Conservation (phyloP, 805 yeast genomes). For the Hanseniaspora meyeri region DNA sequence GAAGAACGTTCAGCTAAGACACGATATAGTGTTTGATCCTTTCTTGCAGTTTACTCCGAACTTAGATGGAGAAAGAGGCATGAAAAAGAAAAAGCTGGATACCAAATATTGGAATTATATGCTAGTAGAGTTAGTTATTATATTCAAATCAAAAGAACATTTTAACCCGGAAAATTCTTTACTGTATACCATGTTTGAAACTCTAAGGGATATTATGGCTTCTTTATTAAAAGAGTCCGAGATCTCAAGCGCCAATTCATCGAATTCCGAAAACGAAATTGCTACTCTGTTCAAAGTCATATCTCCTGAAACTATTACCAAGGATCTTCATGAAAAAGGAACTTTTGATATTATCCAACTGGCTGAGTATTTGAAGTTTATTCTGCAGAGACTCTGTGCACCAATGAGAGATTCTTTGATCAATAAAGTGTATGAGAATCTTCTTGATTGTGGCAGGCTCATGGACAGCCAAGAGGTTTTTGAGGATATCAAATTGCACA, state of each 20-base stretch:
- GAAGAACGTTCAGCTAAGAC: constrained; percentile 84
- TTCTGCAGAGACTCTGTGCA: constrained; percentile 83
- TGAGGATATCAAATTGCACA: constrained; percentile 39
- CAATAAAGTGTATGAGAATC: constrained; percentile 57
- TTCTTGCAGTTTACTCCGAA: constrained; percentile 84
- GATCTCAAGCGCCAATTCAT: background rate
- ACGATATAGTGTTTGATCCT: constrained; percentile 86
- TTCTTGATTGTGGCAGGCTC: constrained; percentile 25
- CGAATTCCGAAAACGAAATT: background rate
- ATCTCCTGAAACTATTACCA: constrained; percentile 24
- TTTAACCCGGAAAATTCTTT: constrained; percentile 25
- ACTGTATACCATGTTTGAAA: constrained; percentile 59
- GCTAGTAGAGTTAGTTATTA: constrained; percentile 46
- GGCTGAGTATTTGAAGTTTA: constrained; percentile 59
- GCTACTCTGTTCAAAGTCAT: background rate
- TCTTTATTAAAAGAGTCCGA: constrained; percentile 11
- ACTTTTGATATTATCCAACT: constrained; percentile 62
- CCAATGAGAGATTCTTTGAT: constrained; percentile 93
- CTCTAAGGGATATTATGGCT: constrained; percentile 44
- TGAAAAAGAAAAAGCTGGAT: constrained; percentile 58
- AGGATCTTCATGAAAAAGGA: constrained; percentile 61
- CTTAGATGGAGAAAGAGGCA: constrained; percentile 81
- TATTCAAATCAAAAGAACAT: constrained; percentile 22
- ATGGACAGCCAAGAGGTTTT: constrained; percentile 28
- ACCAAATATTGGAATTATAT: constrained; percentile 79